phyloP scores from a whole-genome alignment of 495 filamentous ascomycete genomes.

The Aspergillus bridgeri region DNA sequence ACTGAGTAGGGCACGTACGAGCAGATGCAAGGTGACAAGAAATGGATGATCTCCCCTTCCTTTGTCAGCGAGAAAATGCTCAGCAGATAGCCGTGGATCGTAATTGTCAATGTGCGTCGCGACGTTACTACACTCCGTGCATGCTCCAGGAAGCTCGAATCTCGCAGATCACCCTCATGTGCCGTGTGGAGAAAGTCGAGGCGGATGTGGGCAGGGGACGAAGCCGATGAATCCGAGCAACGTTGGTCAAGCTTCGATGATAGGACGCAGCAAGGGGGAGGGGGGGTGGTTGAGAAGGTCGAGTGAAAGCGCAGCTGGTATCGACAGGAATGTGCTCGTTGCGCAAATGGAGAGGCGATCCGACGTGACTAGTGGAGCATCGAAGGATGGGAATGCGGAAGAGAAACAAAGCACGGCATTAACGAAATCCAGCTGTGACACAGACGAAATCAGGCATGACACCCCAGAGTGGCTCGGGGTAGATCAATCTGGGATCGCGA shows the following conservation, averaged over 20 bases:
- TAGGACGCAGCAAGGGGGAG: constrained; percentile 41
- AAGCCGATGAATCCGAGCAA: constrained; percentile 19
- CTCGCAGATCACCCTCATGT: constrained; percentile 44
- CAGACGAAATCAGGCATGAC: constrained; percentile 42
- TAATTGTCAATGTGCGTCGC: constrained; percentile 31
- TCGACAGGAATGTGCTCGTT: constrained; percentile 40
- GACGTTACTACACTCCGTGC: constrained; percentile 48
- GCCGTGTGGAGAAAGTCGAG: constrained; percentile 30
- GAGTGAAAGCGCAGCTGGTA: constrained; percentile 23
- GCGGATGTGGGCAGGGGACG: constrained; percentile 10
- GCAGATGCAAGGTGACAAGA: constrained; percentile 41
- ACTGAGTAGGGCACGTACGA: constrained; percentile 15
- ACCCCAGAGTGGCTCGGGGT: constrained; percentile 22
- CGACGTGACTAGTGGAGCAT: constrained; percentile 37
- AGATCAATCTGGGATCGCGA: constrained; percentile 12
- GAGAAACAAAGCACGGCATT: constrained; percentile 43
- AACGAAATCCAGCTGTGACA: constrained; percentile 45
- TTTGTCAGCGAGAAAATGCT: constrained; percentile 28
- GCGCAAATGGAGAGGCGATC: constrained; percentile 32
- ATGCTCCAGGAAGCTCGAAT: constrained; percentile 49
- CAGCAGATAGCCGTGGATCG: constrained; percentile 32
- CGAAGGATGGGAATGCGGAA: constrained; percentile 39
- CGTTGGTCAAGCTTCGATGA: constrained; percentile 31
- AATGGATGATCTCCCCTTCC: constrained; percentile 34
- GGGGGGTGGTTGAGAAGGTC: constrained; percentile 20